Base-by-base conservation (phyloP, 2,329 filamentous ascomycete species). In the Talaromyces verruculosus region DNA sequence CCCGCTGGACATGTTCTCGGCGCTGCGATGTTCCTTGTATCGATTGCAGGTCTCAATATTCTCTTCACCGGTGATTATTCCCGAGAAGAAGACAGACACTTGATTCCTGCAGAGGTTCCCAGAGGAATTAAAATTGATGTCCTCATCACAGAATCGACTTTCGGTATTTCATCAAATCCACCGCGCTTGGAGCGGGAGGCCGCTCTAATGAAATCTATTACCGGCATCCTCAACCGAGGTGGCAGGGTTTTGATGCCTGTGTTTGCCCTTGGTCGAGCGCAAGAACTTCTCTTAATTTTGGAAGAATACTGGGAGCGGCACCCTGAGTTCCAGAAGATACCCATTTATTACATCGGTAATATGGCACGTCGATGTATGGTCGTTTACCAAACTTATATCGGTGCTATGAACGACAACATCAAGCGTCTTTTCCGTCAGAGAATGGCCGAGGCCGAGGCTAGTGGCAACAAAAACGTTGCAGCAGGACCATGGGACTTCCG, bases 321-420 rank as follows among this genome's bases (percentile, higher is more conserved):
- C 74, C 81, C 88, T 0, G 93, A 97, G 71, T 92, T 89, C 70
- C 93, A 97, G 70, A 93, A 91, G 70, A 90, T 91, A 41, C 95
- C 95, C 5, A 98, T 99, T 68, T 99, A 98, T 82, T 99, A 98
- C 77, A 96, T 96, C 64, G 95, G 92, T 72, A 97, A 96, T 73
- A 87, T 98, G 49, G 95, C 95, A 0, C 85, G 94, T 68, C 95
- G 97, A 79, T 99, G 95, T 81, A 99, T 99, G 95, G 87, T 97
- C 35, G 93, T 98, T 3, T 99, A 99, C 76, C 95, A 98, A 77
- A 99, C 95, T 1, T 99, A 98, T 73, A 92, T 98, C 59, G 92
- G 93, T 59, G 93, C 93, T 64, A 99, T 99, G 95, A 99, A 99
- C 76, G 94, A 98, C 74, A 98, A 97, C 73, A 98, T 99, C 82